Evolutionary conservation across 2,329 filamentous ascomycete species (phyloP), one percentile per base, ranked within the genome.

Genomic region (Sphaerulina musiva): DNA sequence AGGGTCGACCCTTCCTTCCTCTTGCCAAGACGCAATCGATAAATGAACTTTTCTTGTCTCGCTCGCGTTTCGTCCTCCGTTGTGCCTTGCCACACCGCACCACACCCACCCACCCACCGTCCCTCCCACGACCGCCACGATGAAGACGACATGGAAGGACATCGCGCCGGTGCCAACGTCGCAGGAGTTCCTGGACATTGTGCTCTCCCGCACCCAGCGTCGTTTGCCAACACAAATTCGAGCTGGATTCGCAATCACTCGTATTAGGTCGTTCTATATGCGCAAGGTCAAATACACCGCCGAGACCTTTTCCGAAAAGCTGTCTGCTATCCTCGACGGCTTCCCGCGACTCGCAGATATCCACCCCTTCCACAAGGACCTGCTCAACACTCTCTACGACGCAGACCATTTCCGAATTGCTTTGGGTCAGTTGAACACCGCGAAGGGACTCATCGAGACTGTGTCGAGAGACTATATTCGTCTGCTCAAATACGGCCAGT

Each of bases 351-450:
- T 98, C 51, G 85, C 89, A 70, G 93, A 98, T 70, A 92, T 96
- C 70, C 92, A 96, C 71, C 91, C 92, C 51, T 96, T 96, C 78
- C 91, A 86, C 76, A 85, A 87, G 75, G 85, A 90, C 74, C 77
- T 95, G 68, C 86, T 98, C 76, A 97, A 98, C 77, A 97, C 93
- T 17, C 85, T 98, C 44, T 98, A 97, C 78, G 92, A 96, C 82
- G 89, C 89, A 72, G 92, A 98, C 78, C 90, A 95, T 72, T 97
- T 97, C 78, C 84, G 87, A 66, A 97, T 98, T 66, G 93, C 95
- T 36, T 86, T 98, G 36, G 95, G 93, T 57, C 93, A 97, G 73
- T 78, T 98, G 44, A 95, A 90, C 42, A 97, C 93, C 4, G 93
- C 93, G 49, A 97, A 96, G 77, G 88, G 95, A 68, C 77, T 97